A percentile compares a stretch with the other conserved stretches of the same genome.
Evolutionary conservation across 768 basidiomycete genomes (phyloP).

Genomic region (Russula compacta): DNA sequence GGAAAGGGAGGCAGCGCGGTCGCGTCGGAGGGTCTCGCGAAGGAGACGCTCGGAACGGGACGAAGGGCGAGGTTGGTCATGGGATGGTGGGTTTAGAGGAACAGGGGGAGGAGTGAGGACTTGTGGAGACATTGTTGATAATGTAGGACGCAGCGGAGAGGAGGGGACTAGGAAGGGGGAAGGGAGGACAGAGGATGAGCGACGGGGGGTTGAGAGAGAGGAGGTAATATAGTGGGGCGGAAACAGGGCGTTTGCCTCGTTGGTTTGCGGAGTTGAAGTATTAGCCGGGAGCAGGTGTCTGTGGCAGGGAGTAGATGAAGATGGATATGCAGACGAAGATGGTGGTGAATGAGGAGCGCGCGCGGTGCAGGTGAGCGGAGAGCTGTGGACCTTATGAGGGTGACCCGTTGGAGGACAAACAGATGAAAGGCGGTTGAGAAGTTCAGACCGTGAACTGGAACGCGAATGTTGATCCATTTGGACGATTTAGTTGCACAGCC

Average conservation of each 20-base stretch:
- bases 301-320: conserved; percentile 1
- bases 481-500: conserved; percentile 10
- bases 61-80: conserved; percentile 30
- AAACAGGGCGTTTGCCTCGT: conserved; percentile 16
- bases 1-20: conserved; percentile 27
- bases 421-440: neutral
- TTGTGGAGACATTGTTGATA: conserved; percentile 31
- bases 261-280: conserved; percentile 15
- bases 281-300: conserved; percentile 2
- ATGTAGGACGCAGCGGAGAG: conserved; percentile 27
- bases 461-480: conserved; percentile 15
- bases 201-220: conserved; percentile 9
- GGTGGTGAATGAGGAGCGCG: neutral
- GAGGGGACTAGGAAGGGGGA: conserved; percentile 15
- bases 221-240: conserved; percentile 14
- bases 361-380: neutral
- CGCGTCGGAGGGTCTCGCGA: conserved; percentile 45
- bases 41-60: conserved; percentile 49
- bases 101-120: conserved; percentile 22
- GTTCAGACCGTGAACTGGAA: conserved; percentile 18
- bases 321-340: conserved; percentile 6
- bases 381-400: conserved; percentile 12
- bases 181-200: neutral
- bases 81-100: conserved; percentile 18
- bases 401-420: neutral